A percentile compares a stretch with the other conserved stretches of the same genome.
Evolutionary conservation across 805 yeast genomes (phyloP).

Genomic region (Blastobotrys chiropterorum): DNA sequence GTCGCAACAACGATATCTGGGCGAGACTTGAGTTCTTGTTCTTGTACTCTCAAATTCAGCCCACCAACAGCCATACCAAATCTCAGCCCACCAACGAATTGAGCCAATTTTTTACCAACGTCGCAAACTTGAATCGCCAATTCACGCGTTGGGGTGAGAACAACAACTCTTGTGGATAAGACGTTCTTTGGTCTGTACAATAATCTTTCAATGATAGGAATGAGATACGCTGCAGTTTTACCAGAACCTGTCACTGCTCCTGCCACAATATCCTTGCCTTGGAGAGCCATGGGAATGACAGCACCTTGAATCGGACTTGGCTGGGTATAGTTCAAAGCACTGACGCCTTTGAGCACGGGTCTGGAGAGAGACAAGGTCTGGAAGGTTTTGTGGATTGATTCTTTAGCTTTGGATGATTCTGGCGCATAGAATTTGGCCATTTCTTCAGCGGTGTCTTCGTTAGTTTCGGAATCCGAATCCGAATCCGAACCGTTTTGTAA

Average conservation of each 20-base stretch:
- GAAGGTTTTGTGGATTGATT: conserved; percentile 55
- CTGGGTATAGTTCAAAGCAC: conserved; percentile 71
- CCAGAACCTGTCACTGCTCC: conserved; percentile 99
- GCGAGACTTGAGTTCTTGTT: conserved; percentile 81
- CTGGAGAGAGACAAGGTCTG: conserved; percentile 77
- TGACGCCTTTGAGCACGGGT: conserved; percentile 79
- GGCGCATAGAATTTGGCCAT: conserved; percentile 71
- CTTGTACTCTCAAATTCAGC: conserved; percentile 89
- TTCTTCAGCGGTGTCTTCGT: conserved; percentile 72
- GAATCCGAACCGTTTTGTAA: conserved; percentile 30
- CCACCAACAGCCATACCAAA: conserved; percentile 99
- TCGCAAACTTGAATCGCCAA: conserved; percentile 93
- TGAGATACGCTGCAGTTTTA: conserved; percentile 97
- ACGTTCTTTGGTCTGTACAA: conserved; percentile 80
- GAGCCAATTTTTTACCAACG: conserved; percentile 81
- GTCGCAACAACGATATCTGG: conserved; percentile 98
- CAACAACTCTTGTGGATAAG: conserved; percentile 84
- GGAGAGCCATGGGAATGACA: conserved; percentile 83
- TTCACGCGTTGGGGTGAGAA: conserved; percentile 95
- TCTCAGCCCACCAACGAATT: conserved; percentile 66
- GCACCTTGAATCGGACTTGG: conserved; percentile 96
- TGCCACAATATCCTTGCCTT: conserved; percentile 95
- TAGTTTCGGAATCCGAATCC: conserved; percentile 32
- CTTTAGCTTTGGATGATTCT: conserved; percentile 49
- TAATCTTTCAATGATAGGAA: conserved; percentile 90